Conservation (phyloP, 345 rosid genomes). For the Raphanus raphanistrum region DNA sequence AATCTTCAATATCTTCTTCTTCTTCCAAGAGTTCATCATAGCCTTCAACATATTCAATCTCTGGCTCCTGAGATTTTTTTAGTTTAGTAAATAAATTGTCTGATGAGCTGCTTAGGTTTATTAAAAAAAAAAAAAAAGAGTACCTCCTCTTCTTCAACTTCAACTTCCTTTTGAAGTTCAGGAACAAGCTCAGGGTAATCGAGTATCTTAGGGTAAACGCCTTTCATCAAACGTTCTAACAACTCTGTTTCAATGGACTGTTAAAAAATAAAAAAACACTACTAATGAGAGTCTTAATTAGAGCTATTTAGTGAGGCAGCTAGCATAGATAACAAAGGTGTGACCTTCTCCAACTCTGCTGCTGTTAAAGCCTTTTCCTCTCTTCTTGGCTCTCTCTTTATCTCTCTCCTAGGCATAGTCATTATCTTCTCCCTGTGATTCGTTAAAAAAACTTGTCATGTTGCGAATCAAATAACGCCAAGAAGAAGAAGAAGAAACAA, state of each 20-base stretch:
- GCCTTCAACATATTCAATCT: slow-evolving; percentile 79
- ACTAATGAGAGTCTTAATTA: not conserved
- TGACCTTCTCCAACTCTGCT: slow-evolving; percentile 81
- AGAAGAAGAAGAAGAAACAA: slow-evolving; percentile 19
- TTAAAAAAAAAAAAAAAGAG: slow-evolving; percentile 25
- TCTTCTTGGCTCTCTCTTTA: slow-evolving; percentile 71
- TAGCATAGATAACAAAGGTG: not conserved
- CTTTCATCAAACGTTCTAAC: slow-evolving; percentile 69
- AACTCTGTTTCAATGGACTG: slow-evolving; percentile 86
- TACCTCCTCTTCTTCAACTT: slow-evolving; percentile 72
- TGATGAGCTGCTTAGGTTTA: not conserved
- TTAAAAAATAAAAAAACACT: not conserved
- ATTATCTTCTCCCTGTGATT: slow-evolving; percentile 64
- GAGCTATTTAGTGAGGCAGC: not conserved
- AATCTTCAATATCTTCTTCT: slow-evolving; percentile 74
- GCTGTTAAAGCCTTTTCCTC: slow-evolving; percentile 86
- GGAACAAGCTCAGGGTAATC: slow-evolving; percentile 59
- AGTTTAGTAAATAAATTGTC: not conserved
- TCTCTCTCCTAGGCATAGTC: slow-evolving; percentile 66
- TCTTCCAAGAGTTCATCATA: slow-evolving; percentile 81
- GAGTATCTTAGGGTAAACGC: slow-evolving; percentile 68
- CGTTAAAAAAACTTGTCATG: no score
- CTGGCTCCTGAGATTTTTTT: slow-evolving; percentile 51
- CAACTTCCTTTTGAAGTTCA: slow-evolving; percentile 47
- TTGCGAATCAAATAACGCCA: not conserved